phyloP scores from a whole-genome alignment of 1,284 basidiomycete genomes.

The Amylostereum areolatum region DNA sequence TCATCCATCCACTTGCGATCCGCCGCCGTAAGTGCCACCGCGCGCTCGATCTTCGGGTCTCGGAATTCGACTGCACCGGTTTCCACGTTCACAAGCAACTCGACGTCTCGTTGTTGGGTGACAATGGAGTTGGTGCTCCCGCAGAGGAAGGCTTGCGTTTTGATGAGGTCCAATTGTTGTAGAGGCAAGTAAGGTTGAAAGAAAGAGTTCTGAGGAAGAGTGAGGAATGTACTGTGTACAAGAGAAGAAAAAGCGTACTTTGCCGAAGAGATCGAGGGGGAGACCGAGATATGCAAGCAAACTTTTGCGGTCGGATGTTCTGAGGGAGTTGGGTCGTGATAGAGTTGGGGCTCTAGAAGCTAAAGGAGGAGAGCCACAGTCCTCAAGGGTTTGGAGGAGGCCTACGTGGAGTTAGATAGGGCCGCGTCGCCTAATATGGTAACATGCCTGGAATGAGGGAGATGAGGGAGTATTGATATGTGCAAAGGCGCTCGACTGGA shows the following conservation, averaged over 20 bases:
- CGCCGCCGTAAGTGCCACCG: conserved; percentile 80
- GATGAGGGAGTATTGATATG: conserved; percentile 93
- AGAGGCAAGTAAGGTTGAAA: conserved; percentile 98
- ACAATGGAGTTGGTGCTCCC: conserved; percentile 97
- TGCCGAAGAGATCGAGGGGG: conserved; percentile 83
- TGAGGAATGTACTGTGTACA: neutral
- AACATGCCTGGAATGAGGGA: conserved; percentile 72
- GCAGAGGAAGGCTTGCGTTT: conserved; percentile 80
- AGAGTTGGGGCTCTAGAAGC: conserved; percentile 65
- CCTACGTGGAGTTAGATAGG: conserved; percentile 32
- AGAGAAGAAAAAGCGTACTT: conserved; percentile 33
- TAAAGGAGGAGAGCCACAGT: conserved; percentile 87
- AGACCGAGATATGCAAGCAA: conserved; percentile 90
- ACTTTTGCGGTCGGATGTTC: conserved; percentile 88
- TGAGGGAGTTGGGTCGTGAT: conserved; percentile 72
- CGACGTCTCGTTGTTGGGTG: conserved; percentile 88
- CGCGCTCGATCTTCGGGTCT: conserved; percentile 74
- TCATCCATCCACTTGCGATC: conserved; percentile 96
- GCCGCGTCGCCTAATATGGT: neutral
- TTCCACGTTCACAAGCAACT: conserved; percentile 90
- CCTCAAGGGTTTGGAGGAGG: conserved; percentile 83
- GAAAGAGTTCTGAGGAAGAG: conserved; percentile 65
- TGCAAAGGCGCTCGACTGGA: conserved; percentile 94
- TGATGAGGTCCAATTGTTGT: conserved; percentile 90
- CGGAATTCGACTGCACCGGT: conserved; percentile 80